These are phyloP conservation scores for Cryphonectria naterciae DNA, from an alignment of 2,329 filamentous ascomycete genomes.

Conservation along the genomic window DNA sequence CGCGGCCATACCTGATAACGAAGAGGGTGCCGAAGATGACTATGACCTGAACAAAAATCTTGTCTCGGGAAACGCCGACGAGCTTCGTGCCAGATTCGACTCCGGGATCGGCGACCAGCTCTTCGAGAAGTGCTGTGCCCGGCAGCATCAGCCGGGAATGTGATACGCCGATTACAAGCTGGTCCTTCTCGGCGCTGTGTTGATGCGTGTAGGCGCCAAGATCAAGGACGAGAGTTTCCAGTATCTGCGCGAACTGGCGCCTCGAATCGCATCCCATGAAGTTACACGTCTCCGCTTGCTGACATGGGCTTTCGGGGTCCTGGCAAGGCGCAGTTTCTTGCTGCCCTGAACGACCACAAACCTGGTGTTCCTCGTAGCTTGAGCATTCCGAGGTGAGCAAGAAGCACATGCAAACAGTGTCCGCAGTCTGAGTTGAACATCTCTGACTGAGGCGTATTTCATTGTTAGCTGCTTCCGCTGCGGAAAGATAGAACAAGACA, in stretches of 20 bases:
- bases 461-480: conserved; percentile 33
- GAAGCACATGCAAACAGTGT: not conserved
- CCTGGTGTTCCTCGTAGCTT: conserved; percentile 31
- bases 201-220: conserved; percentile 34
- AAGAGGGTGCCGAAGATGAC: not conserved
- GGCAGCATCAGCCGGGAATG: conserved; percentile 34
- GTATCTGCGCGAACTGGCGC: conserved; percentile 30
- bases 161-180: conserved; percentile 29
- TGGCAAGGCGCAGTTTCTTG: conserved; percentile 32
- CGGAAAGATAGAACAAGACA: conserved; percentile 31
- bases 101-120: conserved; percentile 20
- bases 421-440: not conserved
- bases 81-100: conserved; percentile 16
- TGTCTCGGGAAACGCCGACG: not conserved
- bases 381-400: conserved; percentile 27
- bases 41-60: conserved; percentile 2
- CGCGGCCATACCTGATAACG: not conserved
- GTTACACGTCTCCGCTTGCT: not conserved
- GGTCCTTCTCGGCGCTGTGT: conserved; percentile 31
- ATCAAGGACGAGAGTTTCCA: conserved; percentile 32
- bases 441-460: not conserved
- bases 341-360: conserved; percentile 33
- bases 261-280: conserved; percentile 20
- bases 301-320: conserved; percentile 31
- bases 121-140: conserved; percentile 18